Evolutionary conservation across 495 filamentous ascomycete genomes (phyloP).

Genomic region (Trichoderma reesei): DNA sequence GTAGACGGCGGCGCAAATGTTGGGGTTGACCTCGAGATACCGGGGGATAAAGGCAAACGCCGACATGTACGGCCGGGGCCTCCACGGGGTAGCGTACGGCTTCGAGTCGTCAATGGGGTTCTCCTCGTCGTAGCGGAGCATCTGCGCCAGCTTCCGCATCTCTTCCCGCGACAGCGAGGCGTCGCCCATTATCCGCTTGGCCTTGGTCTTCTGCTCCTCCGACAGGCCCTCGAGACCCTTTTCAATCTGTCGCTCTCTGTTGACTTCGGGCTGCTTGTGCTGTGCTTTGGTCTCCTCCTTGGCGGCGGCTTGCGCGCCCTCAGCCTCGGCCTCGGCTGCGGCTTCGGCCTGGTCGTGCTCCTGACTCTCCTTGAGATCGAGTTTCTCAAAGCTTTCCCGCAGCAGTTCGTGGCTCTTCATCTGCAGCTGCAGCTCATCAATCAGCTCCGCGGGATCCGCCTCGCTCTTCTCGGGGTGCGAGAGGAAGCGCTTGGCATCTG

Average conservation of each 20-base stretch:
- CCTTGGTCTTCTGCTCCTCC: constrained; percentile 1
- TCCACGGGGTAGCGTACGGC: constrained; percentile 87
- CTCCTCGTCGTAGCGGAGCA: constrained; percentile 32
- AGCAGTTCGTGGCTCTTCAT: constrained; percentile 15
- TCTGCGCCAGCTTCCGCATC: constrained; percentile 20
- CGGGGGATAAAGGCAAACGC: constrained; percentile 90
- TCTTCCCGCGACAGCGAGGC: constrained; percentile 12
- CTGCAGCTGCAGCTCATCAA: constrained; percentile 18
- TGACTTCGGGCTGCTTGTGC: not conserved
- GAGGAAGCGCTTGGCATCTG: constrained; percentile 21
- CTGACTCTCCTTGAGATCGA: constrained; percentile 11
- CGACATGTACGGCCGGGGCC: constrained; percentile 75
- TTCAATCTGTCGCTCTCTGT: not conserved
- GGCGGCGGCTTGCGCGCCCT: not conserved
- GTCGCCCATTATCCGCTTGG: not conserved
- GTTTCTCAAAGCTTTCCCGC: constrained; percentile 5
- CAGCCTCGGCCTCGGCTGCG: constrained; percentile 3
- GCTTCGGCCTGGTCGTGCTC: constrained; percentile 6
- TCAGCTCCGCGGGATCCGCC: constrained; percentile 17
- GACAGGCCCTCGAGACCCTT: not conserved
- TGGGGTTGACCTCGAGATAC: constrained; percentile 95
- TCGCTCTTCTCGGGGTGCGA: constrained; percentile 15
- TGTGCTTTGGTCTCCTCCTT: not conserved
- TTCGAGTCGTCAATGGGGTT: constrained; percentile 69
- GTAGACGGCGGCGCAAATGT: constrained; percentile 91